Evolutionary conservation across 1,284 basidiomycete species (phyloP), one percentile per base, ranked within the genome.

Genomic region (Phlebopus sp.): DNA sequence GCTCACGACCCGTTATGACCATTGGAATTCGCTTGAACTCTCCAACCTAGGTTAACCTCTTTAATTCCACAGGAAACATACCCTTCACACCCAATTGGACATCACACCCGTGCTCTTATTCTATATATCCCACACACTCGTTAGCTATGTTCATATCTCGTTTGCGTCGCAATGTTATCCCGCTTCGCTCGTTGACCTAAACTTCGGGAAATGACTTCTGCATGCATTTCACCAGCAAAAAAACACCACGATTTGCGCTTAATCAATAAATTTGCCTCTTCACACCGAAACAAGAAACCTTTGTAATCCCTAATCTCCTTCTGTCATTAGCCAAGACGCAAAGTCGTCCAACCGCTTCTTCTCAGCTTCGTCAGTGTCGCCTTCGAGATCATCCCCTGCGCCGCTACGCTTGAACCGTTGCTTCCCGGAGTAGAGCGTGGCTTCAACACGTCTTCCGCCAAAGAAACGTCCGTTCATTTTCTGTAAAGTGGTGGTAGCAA

Each of bases 391-490:
- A 17, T 82, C 81, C 6, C 73, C 76, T 14, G 70, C 69, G 8
- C 85, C 89, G 49, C 82, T 86, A 50, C 87, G 86, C 55, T 76
- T 79, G 74, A 90, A 99, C 42, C 84, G 76, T 57, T 94, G 86
- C 64, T 84, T 87, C 34, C 92, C 93, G 21, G 78, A 75, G 65
- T 85, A 92, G 4, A 96, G 70, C 5, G 79, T 81, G 0, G 96
- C 96, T 59, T 89, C 83, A 40, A 99, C 78, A 51, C 82, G 75
- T 44, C 91, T 79, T 2, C 91, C 91, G 18, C 84, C 90, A 64
- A 99, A 99, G 70, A 84, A 98, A 18, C 97, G 79, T 1, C 92
- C 91, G 57, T 97, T 82, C 94, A 98, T 98, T 84, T 90, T 97
- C 85, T 94, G 60, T 40, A 31, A 6, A 44, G 29, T 6, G 29